Base-by-base conservation (phyloP, 2,329 filamentous ascomycete species). In the Pseudogymnoascus sp. region DNA sequence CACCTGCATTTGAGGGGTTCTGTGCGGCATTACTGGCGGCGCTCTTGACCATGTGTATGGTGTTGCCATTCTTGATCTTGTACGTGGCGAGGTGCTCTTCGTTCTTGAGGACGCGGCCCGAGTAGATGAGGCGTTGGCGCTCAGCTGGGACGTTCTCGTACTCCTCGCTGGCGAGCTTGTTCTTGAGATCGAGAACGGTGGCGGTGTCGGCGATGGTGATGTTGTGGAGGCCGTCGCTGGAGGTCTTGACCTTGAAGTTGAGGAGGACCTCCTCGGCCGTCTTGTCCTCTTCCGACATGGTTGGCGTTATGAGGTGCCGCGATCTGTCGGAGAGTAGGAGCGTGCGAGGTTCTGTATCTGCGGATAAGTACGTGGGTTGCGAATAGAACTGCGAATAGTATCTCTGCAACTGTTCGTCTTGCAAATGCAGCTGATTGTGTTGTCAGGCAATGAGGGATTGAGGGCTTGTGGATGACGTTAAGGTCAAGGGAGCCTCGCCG, bases 221-320 rank as follows among this genome's bases (percentile, higher is more conserved):
- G 61, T 84, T 87, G 73, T 91, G 93, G 75, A 89, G 91, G 74
- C 85, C 87, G 73, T 97, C 93, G 70, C 88, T 89, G n/a, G 91
- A 93, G n/a, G 91, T 90, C 81, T 97, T 99, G 77, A 99, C 88
- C 79, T 92, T 95, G 85, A 99, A 97, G 75, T 90, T 96, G 78
- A 99, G 80, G 71, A 93, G 87, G 71, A 87, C 79, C 72, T 93
- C 90, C 62, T 80, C 75, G 71, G 79, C 74, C 68, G 81, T 75
- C 65, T 83, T 81, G 69, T 79, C 75, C 72, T 83, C 84, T 75
- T 90, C 88, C 73, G 88, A 83, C 87, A 90, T 90, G 41, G 41
- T 45, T 45, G 41, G 41, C 41, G 41, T 45, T 45, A 7, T 23
- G 5, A 45, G 18, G 18, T 45, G 41, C 41, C 41, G 41, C 41